Percentiles rank a stretch among this genome's conserved stretches.
Conservation (phyloP, 495 filamentous ascomycete species). For the Aspergillus heteromorphus region DNA sequence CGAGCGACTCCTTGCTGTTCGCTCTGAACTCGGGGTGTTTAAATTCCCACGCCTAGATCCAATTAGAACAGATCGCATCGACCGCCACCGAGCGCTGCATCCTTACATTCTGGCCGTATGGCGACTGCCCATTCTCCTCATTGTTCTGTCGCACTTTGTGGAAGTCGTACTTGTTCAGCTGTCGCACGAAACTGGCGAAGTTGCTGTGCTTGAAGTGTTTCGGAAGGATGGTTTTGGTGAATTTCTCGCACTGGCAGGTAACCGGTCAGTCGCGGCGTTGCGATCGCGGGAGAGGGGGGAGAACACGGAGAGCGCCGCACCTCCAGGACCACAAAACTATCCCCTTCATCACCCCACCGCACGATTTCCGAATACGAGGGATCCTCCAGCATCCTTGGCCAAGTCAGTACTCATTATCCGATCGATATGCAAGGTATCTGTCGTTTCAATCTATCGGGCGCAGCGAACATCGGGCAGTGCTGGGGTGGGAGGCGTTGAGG, state of each 20-base stretch:
- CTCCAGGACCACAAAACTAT: constrained; percentile 97
- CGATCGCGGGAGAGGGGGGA: constrained; percentile 1
- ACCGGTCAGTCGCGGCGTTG: constrained; percentile 4
- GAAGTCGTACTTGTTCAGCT: constrained; percentile 99
- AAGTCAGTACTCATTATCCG: not conserved
- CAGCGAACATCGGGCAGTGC: constrained; percentile 7
- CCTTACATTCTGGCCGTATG: constrained; percentile 83
- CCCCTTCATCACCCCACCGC: constrained; percentile 88
- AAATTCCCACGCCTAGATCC: constrained; percentile 85
- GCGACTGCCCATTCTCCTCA: constrained; percentile 86
- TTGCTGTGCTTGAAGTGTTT: constrained; percentile 99
- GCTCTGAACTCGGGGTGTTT: constrained; percentile 95
- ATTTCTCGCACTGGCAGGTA: constrained; percentile 78
- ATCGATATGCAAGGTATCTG: not conserved
- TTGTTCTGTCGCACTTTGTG: constrained; percentile 98
- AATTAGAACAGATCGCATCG: constrained; percentile 6
- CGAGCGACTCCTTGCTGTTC: constrained; percentile 92
- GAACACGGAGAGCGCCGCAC: constrained; percentile 41
- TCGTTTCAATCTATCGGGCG: not conserved
- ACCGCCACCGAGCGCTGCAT: not conserved
- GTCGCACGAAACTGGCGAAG: constrained; percentile 96
- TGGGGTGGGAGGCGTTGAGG: no score
- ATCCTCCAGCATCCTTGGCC: constrained; percentile 88
- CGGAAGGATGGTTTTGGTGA: constrained; percentile 93
- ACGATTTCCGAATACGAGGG: constrained; percentile 88